These are phyloP conservation scores for Beauveria rudraprayagi DNA, from an alignment of 2,329 filamentous ascomycete genomes.

Conservation along the genomic window DNA sequence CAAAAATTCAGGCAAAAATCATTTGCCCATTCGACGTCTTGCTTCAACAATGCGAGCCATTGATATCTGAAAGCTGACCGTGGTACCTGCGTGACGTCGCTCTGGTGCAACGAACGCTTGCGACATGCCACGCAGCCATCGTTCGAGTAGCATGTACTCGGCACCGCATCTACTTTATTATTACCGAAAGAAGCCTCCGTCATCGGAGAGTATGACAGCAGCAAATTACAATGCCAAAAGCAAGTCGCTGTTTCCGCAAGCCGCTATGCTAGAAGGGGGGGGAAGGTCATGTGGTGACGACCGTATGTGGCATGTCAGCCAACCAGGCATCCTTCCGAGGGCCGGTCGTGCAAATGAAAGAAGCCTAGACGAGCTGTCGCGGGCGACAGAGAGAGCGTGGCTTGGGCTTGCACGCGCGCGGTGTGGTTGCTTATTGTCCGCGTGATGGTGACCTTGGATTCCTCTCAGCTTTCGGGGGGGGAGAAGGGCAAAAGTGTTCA, in stretches of 20 bases:
- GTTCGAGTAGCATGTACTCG: no score
- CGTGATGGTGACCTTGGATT: not conserved
- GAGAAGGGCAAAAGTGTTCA: not conserved
- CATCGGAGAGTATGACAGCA: not conserved
- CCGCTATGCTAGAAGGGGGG: not conserved
- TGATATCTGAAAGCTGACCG: no score
- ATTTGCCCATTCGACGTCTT: no score
- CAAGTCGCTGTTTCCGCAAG: no score
- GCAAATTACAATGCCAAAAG: not conserved
- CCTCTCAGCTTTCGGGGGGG: not conserved
- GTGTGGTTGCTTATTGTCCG: not conserved
- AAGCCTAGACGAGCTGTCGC: not conserved
- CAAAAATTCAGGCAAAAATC: no score
- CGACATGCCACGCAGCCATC: no score
- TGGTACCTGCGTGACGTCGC: no score
- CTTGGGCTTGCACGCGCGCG: not conserved
- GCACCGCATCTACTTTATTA: no score
- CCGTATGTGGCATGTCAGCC: conserved; percentile 5
- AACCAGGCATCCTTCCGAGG: not conserved
- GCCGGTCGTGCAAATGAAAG: not conserved
- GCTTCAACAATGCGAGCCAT: no score
- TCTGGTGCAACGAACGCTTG: no score
- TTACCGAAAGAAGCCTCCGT: not conserved
- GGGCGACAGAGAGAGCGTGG: not conserved
- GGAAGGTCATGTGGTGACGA: not conserved